These are phyloP conservation scores for Salix brachista DNA, from an alignment of 345 rosid genomes.

Conservation along the genomic window DNA sequence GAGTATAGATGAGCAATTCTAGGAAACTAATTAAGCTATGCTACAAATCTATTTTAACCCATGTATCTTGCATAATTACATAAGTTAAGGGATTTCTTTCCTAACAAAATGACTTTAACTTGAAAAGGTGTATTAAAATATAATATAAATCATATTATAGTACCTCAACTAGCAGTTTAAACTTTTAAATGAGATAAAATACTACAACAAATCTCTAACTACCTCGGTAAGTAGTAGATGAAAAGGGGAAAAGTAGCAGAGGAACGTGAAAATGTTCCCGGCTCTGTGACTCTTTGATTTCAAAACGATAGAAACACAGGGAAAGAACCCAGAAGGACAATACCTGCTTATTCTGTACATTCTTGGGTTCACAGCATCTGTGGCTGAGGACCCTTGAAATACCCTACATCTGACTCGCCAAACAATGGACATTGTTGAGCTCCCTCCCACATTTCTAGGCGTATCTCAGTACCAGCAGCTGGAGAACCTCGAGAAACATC, in stretches of 20 bases:
- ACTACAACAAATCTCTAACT: too few species aligned
- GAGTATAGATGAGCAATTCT: too few species aligned
- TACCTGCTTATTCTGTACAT: constrained; percentile 71
- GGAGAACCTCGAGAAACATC: constrained; percentile 83
- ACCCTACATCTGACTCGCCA: constrained; percentile 36
- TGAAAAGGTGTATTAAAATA: too few species aligned
- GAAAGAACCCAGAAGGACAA: constrained; percentile 72
- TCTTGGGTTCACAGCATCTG: constrained; percentile 69
- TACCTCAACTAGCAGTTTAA: too few species aligned
- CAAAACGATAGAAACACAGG: constrained; percentile 73
- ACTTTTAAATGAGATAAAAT: too few species aligned
- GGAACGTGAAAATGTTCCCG: constrained; percentile 91
- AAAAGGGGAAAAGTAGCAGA: constrained; percentile 78
- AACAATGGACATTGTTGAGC: constrained; percentile 42
- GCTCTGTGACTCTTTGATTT: constrained; percentile 63
- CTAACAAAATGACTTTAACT: too few species aligned
- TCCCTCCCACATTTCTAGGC: constrained; percentile 69
- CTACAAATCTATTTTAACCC: too few species aligned
- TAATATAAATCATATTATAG: too few species aligned
- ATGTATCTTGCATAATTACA: too few species aligned
- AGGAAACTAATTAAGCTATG: too few species aligned
- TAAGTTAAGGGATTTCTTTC: too few species aligned
- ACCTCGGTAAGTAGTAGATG: constrained; percentile 81
- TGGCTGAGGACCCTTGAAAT: constrained; percentile 55
- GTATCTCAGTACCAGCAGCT: constrained; percentile 70